Percentiles rank a stretch among this genome's conserved stretches.
Evolutionary conservation across 2,329 filamentous ascomycete genomes (phyloP).

Genomic region (Colletotrichum cordylinicola): DNA sequence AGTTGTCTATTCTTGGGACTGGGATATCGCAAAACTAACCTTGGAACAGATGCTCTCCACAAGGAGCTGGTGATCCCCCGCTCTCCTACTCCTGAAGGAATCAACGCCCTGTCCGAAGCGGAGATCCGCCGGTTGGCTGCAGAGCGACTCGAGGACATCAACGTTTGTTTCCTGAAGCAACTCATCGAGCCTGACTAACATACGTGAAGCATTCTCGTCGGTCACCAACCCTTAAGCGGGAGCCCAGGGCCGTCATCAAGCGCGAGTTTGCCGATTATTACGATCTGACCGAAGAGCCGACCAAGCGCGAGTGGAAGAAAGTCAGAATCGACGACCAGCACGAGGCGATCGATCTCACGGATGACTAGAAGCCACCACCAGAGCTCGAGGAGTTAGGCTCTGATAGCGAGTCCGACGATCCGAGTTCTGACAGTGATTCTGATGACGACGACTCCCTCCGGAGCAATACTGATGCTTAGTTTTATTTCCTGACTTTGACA

Average conservation of each 20-base stretch:
- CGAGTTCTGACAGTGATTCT: not conserved
- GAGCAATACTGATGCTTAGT: not conserved
- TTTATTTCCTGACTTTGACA: not conserved
- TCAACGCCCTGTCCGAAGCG: conserved; percentile 4
- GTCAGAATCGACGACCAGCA: conserved; percentile 11
- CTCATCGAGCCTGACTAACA: not conserved
- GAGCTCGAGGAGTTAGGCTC: not conserved
- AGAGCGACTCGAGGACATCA: conserved; percentile 12
- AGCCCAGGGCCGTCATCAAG: conserved; percentile 9
- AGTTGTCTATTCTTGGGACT: not conserved
- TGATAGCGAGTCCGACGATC: not conserved
- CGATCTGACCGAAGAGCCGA: conserved; percentile 14
- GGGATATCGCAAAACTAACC: not conserved
- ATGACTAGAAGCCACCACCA: conserved; percentile 5
- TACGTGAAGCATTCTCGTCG: not conserved
- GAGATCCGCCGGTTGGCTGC: conserved; percentile 18
- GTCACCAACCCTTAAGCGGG: conserved; percentile 8
- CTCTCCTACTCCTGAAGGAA: conserved; percentile 19
- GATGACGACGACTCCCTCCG: not conserved
- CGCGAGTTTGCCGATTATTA: conserved; percentile 14
- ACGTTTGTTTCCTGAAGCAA: not conserved
- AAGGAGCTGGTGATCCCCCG: conserved; percentile 24
- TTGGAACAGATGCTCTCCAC: conserved; percentile 23
- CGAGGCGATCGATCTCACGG: conserved; percentile 22
- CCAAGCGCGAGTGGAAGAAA: conserved; percentile 20